Percentiles rank a stretch among this genome's conserved stretches.
Conservation (phyloP, 192 early-diverging fungal genomes). For the Ramicandelaber brevisporus region DNA sequence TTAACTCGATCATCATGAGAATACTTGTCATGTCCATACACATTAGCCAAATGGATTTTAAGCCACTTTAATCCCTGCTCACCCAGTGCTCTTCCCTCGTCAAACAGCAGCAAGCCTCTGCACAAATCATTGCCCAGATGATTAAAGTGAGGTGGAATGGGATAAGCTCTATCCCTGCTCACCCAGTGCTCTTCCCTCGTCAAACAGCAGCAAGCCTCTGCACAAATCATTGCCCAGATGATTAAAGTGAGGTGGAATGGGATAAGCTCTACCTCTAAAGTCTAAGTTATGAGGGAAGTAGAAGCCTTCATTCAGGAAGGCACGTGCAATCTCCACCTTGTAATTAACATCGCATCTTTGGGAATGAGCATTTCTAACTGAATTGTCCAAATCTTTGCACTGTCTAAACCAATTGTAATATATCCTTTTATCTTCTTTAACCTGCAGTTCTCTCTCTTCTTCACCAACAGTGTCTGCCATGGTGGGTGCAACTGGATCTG, state of each 20-base stretch:
- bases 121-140: constrained; percentile 92
- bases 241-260: constrained; percentile 85
- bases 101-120: constrained; percentile 75
- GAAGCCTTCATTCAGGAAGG: constrained; percentile 64
- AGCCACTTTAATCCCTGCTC: constrained; percentile 65
- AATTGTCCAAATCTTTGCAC: constrained; percentile 25
- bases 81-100: constrained; percentile 52
- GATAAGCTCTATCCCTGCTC: too few species aligned
- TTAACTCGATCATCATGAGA: constrained; percentile 59
- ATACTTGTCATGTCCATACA: constrained; percentile 77
- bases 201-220: constrained; percentile 75
- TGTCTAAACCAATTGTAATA: constrained; percentile 23
- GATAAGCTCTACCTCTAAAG: constrained; percentile 93
- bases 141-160: constrained; percentile 85
- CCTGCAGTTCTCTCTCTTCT: constrained; percentile 6
- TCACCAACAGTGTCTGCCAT: too few species aligned
- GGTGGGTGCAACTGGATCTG: constrained; percentile 32
- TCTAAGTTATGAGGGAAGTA: constrained; percentile 96
- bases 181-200: constrained; percentile 52
- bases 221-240: constrained; percentile 92
- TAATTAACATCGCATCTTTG: constrained; percentile 79
- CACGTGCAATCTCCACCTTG: constrained; percentile 81
- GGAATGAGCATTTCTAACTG: constrained; percentile 52
- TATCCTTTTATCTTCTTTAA: constrained; percentile 22
- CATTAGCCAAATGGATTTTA: constrained; percentile 83